Conservation (phyloP, 129 eudicot species). For the Mikania micrantha region DNA sequence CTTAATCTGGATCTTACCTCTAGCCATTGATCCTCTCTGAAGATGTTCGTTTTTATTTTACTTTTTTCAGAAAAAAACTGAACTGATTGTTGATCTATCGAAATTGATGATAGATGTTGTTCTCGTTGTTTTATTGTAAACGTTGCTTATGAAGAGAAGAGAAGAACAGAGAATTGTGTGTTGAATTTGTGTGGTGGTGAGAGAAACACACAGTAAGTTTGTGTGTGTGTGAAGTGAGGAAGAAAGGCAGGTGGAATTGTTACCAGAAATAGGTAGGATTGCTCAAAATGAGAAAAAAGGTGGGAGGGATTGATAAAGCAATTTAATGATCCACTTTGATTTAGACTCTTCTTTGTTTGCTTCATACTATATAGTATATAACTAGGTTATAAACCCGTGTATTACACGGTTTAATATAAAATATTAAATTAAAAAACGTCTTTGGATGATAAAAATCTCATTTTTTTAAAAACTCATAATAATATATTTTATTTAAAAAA, state of each 20-base stretch:
- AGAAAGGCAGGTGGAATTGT: slow-evolving; percentile 22
- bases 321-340: slow-evolving; percentile 14
- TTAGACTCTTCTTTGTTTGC: slow-evolving; percentile 3
- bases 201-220: slow-evolving; percentile 7
- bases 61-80: background rate
- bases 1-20: slow-evolving; percentile 86
- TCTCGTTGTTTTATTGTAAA: background rate
- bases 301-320: slow-evolving; percentile 30
- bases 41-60: background rate
- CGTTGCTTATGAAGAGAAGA: background rate
- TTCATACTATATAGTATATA: no score
- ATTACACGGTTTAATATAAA: no score
- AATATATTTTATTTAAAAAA: no score
- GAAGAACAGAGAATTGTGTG: no score
- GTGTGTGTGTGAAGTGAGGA: slow-evolving; percentile 13
- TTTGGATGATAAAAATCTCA: no score
- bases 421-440: no score
- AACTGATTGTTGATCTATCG: background rate
- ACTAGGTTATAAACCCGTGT: no score
- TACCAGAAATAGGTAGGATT: slow-evolving; percentile 40
- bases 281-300: slow-evolving; percentile 40
- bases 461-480: no score
- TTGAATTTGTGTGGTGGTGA: slow-evolving; percentile 14
- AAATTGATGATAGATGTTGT: no score
- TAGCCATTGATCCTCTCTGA: slow-evolving; percentile 37